A percentile compares a stretch with the other conserved stretches of the same genome.
These are phyloP conservation scores for Rhodotorula mucilaginosa DNA, from an alignment of 1,284 basidiomycete genomes.

Conservation along the genomic window DNA sequence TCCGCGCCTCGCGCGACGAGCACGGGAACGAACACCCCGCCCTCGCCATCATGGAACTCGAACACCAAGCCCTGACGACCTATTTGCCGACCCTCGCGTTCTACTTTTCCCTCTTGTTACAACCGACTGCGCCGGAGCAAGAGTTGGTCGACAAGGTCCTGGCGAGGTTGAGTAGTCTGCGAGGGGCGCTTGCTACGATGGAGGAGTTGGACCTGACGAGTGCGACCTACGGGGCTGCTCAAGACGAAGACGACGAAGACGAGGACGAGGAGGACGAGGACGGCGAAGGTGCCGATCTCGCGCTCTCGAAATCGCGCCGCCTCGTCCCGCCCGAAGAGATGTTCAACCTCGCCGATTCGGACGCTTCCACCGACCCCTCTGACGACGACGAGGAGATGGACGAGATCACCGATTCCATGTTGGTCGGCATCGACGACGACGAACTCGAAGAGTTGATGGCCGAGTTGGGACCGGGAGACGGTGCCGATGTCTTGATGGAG, in stretches of 20 bases:
- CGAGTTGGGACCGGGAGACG: conserved; percentile 21
- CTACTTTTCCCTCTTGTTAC: conserved; percentile 79
- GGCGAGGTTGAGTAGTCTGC: conserved; percentile 75
- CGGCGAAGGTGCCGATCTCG: conserved; percentile 38
- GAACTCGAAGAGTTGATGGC: conserved; percentile 48
- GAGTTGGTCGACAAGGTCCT: conserved; percentile 70
- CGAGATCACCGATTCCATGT: conserved; percentile 45
- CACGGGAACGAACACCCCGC: conserved; percentile 38
- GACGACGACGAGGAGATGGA: conserved; percentile 47
- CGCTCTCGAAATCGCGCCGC: neutral
- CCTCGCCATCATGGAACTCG: conserved; percentile 38
- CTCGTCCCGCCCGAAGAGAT: conserved; percentile 32
- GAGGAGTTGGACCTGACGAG: conserved; percentile 73
- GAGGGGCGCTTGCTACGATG: conserved; percentile 75
- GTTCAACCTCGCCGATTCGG: conserved; percentile 42
- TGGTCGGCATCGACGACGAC: conserved; percentile 44
- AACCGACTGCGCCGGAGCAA: conserved; percentile 61
- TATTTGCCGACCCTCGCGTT: conserved; percentile 89
- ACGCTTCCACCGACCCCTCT: neutral
- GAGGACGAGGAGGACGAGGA: conserved; percentile 45
- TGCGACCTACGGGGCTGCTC: conserved; percentile 51
- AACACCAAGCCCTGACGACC: conserved; percentile 60
- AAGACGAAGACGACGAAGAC: conserved; percentile 49
- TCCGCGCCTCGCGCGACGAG: conserved; percentile 20
- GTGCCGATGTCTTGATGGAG: conserved; percentile 27